Conservation (phyloP, 805 yeast species). For the Jamesozyma spencerorum region DNA sequence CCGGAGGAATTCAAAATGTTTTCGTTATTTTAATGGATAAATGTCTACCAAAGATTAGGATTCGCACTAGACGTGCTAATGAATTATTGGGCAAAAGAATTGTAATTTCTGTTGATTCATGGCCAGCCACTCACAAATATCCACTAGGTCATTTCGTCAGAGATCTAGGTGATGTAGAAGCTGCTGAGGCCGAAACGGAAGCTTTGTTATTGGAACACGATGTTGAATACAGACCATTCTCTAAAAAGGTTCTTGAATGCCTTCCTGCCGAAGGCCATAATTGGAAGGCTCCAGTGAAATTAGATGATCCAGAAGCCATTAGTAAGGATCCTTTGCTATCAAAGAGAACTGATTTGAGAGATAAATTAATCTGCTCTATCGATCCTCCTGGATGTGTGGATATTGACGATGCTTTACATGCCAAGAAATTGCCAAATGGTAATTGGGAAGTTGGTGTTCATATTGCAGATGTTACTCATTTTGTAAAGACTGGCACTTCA, state of each 20-base stretch:
- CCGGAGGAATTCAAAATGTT: conserved; percentile 63
- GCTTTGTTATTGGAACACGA: conserved; percentile 90
- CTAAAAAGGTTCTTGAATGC: conserved; percentile 85
- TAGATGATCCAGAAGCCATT: conserved; percentile 45
- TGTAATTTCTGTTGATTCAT: conserved; percentile 83
- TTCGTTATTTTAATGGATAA: conserved; percentile 85
- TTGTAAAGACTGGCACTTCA: conserved; percentile 86
- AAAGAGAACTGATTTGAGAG: conserved; percentile 77
- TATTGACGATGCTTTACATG: conserved; percentile 97
- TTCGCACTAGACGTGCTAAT: conserved; percentile 76
- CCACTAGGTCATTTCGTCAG: conserved; percentile 96
- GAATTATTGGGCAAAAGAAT: conserved; percentile 83
- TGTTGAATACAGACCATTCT: conserved; percentile 92
- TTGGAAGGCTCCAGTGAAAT: conserved; percentile 76
- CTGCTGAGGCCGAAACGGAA: conserved; percentile 92
- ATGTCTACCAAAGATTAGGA: conserved; percentile 76
- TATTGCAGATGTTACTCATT: conserved; percentile 97
- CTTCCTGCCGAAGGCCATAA: conserved; percentile 87
- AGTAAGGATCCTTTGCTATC: conserved; percentile 38
- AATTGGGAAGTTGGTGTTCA: conserved; percentile 97
- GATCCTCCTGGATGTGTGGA: conserved; percentile 99
- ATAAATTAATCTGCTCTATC: conserved; percentile 83
- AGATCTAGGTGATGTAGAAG: conserved; percentile 80
- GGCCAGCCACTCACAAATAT: conserved; percentile 75
- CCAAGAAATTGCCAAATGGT: conserved; percentile 75